Percentiles rank a stretch among this genome's conserved stretches.
Evolutionary conservation across 352 stramenopile species (phyloP).

Genomic region (Phytophthora tentaculata): DNA sequence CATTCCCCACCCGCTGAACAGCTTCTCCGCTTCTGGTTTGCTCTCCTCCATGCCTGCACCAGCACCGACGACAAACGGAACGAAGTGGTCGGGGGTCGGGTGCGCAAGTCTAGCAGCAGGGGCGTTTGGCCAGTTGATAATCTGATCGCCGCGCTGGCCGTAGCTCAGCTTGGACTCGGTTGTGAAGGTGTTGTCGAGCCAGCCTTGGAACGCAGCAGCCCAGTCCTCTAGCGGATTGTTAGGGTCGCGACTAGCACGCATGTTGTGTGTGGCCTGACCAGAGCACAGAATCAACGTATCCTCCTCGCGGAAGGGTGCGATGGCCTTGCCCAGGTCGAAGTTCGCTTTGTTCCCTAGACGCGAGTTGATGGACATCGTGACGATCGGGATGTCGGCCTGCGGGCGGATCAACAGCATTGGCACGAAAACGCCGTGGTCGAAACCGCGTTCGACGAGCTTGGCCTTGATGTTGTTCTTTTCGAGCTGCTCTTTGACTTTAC

Average conservation of each 20-base stretch:
- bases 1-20: conserved; percentile 49
- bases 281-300: conserved; percentile 79
- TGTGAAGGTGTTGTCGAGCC: conserved; percentile 42
- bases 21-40: conserved; percentile 39
- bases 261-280: conserved; percentile 54
- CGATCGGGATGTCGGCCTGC: conserved; percentile 88
- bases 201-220: conserved; percentile 44
- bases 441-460: conserved; percentile 64
- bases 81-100: conserved; percentile 59
- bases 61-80: conserved; percentile 55
- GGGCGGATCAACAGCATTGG: conserved; percentile 91
- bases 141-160: conserved; percentile 33
- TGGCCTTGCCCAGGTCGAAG: conserved; percentile 62
- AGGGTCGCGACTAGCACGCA: conserved; percentile 34
- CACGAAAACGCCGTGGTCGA: conserved; percentile 94
- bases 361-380: conserved; percentile 74
- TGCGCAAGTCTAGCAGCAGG: conserved; percentile 45
- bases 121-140: conserved; percentile 45
- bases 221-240: conserved; percentile 24
- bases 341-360: conserved; percentile 51
- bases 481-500: conserved; percentile 72
- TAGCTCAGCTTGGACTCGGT: conserved; percentile 32
- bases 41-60: conserved; percentile 57
- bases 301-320: conserved; percentile 61
- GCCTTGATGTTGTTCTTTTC: conserved; percentile 50